Evolutionary conservation across 176 grass and related monocot species (phyloP).

Genomic region (Tuctoria greenei): DNA sequence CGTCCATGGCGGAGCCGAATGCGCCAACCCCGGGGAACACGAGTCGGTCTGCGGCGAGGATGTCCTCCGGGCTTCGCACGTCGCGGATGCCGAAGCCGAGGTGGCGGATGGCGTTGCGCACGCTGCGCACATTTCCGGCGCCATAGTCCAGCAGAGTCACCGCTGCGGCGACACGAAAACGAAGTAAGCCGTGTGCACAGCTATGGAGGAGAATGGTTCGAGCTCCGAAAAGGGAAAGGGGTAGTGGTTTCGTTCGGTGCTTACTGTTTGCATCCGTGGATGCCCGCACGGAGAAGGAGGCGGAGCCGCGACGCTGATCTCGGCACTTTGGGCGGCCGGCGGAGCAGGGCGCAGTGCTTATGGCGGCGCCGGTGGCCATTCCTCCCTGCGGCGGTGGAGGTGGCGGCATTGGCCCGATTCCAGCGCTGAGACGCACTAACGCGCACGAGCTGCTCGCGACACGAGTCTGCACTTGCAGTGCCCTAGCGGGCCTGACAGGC

Average conservation of each 20-base stretch:
- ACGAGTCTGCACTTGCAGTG: neutral
- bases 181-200: conserved; percentile 12
- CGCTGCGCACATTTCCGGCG: conserved; percentile 83
- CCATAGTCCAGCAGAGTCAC: conserved; percentile 92
- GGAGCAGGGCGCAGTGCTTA: conserved; percentile 21
- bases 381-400: conserved; percentile 41
- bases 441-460: too few species aligned
- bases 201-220: neutral
- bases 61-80: conserved; percentile 83
- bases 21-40: conserved; percentile 93
- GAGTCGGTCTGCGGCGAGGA: conserved; percentile 68
- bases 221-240: conserved; percentile 20
- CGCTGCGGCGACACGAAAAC: conserved; percentile 29
- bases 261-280: conserved; percentile 48
- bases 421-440: too few species aligned
- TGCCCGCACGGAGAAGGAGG: conserved; percentile 43
- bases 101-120: conserved; percentile 87
- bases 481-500: too few species aligned
- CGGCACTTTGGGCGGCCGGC: conserved; percentile 24
- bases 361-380: conserved; percentile 19
- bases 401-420: conserved; percentile 36
- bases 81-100: conserved; percentile 83
- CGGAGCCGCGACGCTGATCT: conserved; percentile 4
- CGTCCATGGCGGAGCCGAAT: conserved; percentile 93
- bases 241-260: conserved; percentile 24